phyloP scores from a whole-genome alignment of 352 stramenopile genomes.

The Phytophthora chlamydospora region DNA sequence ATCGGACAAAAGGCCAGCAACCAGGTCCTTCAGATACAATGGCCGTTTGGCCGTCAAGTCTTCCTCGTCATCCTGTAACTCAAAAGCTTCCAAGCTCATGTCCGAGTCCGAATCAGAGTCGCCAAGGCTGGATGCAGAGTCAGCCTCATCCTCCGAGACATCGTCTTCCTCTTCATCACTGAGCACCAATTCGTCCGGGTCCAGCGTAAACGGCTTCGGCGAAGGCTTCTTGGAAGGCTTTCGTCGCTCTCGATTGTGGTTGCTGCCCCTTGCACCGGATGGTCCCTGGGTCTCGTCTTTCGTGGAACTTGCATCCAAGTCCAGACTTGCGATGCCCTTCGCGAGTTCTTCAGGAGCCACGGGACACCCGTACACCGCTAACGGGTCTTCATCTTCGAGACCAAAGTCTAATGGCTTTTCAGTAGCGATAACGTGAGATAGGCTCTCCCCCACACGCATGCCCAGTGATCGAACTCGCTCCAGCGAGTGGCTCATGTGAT shows the following conservation, averaged over 20 bases:
- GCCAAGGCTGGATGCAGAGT: constrained; percentile 33
- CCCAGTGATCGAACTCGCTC: constrained; percentile 59
- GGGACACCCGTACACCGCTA: constrained; percentile 41
- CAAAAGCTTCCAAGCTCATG: constrained; percentile 69
- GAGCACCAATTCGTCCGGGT: constrained; percentile 67
- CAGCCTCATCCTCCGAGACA: constrained; percentile 20
- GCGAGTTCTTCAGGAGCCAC: constrained; percentile 34
- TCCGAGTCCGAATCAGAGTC: constrained; percentile 64
- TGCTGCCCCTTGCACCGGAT: background rate
- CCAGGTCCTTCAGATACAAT: constrained; percentile 76
- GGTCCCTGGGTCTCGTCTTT: constrained; percentile 4
- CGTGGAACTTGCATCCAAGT: constrained; percentile 11
- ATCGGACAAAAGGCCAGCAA: constrained; percentile 55
- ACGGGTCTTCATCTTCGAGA: constrained; percentile 47
- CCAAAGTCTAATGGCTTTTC: constrained; percentile 74
- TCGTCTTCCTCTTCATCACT: constrained; percentile 49
- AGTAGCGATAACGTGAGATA: constrained; percentile 62
- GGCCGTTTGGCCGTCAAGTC: constrained; percentile 64
- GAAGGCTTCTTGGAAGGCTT: constrained; percentile 19
- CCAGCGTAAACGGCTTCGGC: constrained; percentile 41
- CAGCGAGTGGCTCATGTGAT: constrained; percentile 72
- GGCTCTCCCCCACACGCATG: constrained; percentile 75
- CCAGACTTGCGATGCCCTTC: constrained; percentile 14
- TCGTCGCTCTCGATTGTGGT: constrained; percentile 10
- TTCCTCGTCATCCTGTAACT: constrained; percentile 72